Percentiles rank a stretch among this genome's conserved stretches.
These are phyloP conservation scores for Aspergillus texensis DNA, from an alignment of 2,329 filamentous ascomycete genomes.

Conservation along the genomic window DNA sequence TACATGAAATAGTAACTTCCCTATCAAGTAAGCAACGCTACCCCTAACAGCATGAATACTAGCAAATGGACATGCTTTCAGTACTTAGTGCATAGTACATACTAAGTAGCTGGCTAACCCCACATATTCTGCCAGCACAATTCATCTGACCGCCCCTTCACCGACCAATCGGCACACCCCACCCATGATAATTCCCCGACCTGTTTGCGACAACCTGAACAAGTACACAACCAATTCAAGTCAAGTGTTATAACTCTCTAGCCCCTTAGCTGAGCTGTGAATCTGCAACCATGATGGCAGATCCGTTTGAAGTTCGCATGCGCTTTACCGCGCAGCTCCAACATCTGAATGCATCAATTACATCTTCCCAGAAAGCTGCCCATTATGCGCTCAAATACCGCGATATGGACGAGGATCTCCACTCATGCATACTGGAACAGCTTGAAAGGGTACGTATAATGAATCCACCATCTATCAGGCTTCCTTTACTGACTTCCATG, in stretches of 20 bases:
- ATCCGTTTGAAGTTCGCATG: constrained; percentile 98
- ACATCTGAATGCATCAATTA: constrained; percentile 86
- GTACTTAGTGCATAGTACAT: neutral
- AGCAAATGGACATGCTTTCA: neutral
- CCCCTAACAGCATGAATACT: neutral
- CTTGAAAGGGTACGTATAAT: constrained; percentile 69
- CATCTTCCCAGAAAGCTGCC: constrained; percentile 87
- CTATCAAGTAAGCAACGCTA: neutral
- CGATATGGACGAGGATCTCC: constrained; percentile 95
- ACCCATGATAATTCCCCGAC: neutral
- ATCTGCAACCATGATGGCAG: constrained; percentile 59
- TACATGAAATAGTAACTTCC: neutral
- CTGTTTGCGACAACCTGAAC: neutral
- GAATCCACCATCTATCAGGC: neutral
- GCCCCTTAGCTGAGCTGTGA: neutral
- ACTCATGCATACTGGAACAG: constrained; percentile 96
- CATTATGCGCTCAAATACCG: constrained; percentile 92
- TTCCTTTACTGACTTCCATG: neutral
- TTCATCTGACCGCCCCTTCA: constrained; percentile 22
- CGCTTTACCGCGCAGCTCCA: constrained; percentile 90
- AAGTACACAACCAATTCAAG: neutral
- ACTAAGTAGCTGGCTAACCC: constrained; percentile 5
- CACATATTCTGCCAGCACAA: constrained; percentile 28
- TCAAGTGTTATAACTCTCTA: neutral
- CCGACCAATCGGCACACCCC: constrained; percentile 6